Percentiles rank a stretch among this genome's conserved stretches.
Evolutionary conservation across 2,329 filamentous ascomycete species (phyloP).

Genomic region (Thermochaetoides dissita): DNA sequence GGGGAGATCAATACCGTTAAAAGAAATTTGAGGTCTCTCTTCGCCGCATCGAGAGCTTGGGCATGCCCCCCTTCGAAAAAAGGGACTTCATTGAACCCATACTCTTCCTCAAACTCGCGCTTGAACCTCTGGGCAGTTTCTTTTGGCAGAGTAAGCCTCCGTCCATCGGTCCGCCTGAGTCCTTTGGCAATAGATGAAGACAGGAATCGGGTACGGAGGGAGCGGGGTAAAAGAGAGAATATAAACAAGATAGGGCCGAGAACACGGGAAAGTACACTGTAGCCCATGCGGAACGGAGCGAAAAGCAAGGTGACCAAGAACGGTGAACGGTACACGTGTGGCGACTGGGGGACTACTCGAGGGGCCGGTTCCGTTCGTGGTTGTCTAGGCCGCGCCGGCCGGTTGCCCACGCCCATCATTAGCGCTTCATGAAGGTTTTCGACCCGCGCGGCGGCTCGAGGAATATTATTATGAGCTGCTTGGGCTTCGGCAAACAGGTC

Average conservation of each 20-base stretch:
- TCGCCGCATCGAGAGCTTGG: conserved; percentile 77
- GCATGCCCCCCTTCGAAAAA: conserved; percentile 86
- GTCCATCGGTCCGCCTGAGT: conserved; percentile 48
- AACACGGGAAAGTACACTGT: conserved; percentile 52
- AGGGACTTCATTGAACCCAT: conserved; percentile 56
- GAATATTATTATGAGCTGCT: conserved; percentile 42
- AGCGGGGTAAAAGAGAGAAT: conserved; percentile 65
- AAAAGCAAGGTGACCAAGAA: conserved; percentile 67
- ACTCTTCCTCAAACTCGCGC: conserved; percentile 89
- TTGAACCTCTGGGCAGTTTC: conserved; percentile 83
- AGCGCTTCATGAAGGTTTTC: conserved; percentile 57
- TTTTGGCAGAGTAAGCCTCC: conserved; percentile 65
- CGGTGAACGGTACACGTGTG: conserved; percentile 54
- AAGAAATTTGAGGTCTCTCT: conserved; percentile 81
- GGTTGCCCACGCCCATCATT: conserved; percentile 27
- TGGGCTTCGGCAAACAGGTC: conserved; percentile 68
- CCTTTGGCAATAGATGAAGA: conserved; percentile 39
- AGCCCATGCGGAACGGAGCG: conserved; percentile 67
- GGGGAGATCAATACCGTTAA: conserved; percentile 79
- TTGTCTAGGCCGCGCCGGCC: conserved; percentile 20
- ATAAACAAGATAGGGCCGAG: conserved; percentile 65
- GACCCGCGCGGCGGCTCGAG: conserved; percentile 48
- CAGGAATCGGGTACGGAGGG: conserved; percentile 39
- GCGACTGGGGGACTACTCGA: conserved; percentile 65
- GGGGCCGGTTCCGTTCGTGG: conserved; percentile 54